These are phyloP conservation scores for Schizothecium vesticola DNA, from an alignment of 495 filamentous ascomycete species.

Conservation along the genomic window DNA sequence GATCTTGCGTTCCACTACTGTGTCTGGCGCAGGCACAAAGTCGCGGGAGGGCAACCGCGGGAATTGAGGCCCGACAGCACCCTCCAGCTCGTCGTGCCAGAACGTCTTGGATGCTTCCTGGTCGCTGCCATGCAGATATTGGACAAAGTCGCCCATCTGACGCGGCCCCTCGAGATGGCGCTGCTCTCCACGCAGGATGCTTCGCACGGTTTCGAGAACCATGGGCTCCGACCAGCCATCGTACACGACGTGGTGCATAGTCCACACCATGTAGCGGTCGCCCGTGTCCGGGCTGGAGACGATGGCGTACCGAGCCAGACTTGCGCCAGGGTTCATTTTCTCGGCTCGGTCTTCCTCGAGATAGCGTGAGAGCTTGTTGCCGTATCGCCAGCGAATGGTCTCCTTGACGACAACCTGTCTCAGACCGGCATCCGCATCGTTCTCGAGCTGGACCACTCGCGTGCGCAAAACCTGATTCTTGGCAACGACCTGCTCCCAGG, in stretches of 20 bases:
- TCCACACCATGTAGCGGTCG: conserved; percentile 26
- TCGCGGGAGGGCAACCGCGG: conserved; percentile 21
- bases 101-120: conserved; percentile 2
- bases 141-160: conserved; percentile 33
- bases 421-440: conserved; percentile 30
- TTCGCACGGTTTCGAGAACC: conserved; percentile 10
- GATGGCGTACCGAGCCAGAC: conserved; percentile 23
- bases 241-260: conserved; percentile 59
- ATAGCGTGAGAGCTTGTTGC: conserved; percentile 38
- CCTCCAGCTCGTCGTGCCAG: conserved; percentile 12
- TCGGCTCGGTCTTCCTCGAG: conserved; percentile 35
- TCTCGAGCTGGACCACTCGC: conserved; percentile 48
- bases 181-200: conserved; percentile 4
- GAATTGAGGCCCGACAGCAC: conserved; percentile 18
- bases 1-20: conserved; percentile 10
- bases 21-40: conserved; percentile 11
- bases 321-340: conserved; percentile 16
- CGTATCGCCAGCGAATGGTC: conserved; percentile 29
- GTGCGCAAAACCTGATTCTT: conserved; percentile 52
- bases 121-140: conserved; percentile 29
- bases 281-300: neutral
- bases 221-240: conserved; percentile 57
- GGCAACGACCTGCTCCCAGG: conserved; percentile 48
- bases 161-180: conserved; percentile 23
- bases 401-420: conserved; percentile 47